Evolutionary conservation across 495 filamentous ascomycete species (phyloP), one percentile per base, ranked within the genome.

Genomic region (Lasiosphaeria ovina): DNA sequence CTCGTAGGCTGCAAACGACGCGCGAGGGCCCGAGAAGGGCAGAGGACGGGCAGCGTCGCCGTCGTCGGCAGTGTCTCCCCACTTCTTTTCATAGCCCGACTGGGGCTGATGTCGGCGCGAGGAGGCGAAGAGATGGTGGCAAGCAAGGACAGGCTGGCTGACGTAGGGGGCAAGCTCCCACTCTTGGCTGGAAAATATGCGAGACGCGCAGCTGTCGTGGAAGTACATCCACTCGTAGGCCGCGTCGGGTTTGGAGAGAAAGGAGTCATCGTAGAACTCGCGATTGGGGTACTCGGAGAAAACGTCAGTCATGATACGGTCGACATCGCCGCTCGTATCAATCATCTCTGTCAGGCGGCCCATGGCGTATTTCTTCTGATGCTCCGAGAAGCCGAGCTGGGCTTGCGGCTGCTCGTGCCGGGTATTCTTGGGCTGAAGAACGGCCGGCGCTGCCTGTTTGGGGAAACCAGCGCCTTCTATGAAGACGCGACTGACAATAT

Each of bases 181-280:
- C 48, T 94, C 92, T 71, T 97, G 92, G 51, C 79, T 82, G 8
- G 81, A 74, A 67, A 86, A 90, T 3, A 97, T 77, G 56, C 85
- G 84, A 2, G 85, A 83, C 6, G 89, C 93, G 59, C 95, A 83
- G 1, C 79, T 76, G 64, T 97, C 94, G 69, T 97, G 90, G 72
- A 98, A 98, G 73, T 93, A 82, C 57, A 98, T 83, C 94, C 94
- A 98, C 62, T 97, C 92, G 69, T 93, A 94, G 0, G 92, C 93
- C 2, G 80, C 71, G 65, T 87, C 86, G 0, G 94, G 94, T 66
- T 98, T 98, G 9, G 89, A 87, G 35, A 98, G 83, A 69, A 89
- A 87, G 0, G 86, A 90, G 70, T 98, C 94, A 70, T 98, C 94
- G 76, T 97, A 92, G 72, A 88, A 98, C 35, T 91, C 83, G 54